Evolutionary conservation across 1,139 yeast species (phyloP).

Genomic region (Suhomyces wounanorum): DNA sequence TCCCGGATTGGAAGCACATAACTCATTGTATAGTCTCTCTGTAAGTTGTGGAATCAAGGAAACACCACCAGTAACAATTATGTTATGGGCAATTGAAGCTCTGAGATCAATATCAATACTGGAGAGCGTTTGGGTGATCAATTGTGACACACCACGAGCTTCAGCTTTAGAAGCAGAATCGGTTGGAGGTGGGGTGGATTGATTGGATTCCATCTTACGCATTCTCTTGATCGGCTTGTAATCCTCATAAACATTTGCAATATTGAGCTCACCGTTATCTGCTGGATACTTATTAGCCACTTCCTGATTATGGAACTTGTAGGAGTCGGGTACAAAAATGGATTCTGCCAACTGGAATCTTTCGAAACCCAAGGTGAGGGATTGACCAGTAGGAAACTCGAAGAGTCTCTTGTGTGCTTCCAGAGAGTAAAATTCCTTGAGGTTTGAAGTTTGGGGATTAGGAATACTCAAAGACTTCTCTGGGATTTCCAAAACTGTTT

Average conservation of each 20-base stretch:
- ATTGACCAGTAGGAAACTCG: slow-evolving; percentile 76
- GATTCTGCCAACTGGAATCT: slow-evolving; percentile 73
- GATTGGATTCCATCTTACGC: slow-evolving; percentile 43
- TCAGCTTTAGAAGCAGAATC: slow-evolving; percentile 16
- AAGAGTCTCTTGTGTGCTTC: slow-evolving; percentile 53
- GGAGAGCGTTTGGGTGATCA: slow-evolving; percentile 70
- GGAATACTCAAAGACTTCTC: slow-evolving; percentile 37
- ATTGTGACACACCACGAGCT: slow-evolving; percentile 61
- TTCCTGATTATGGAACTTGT: slow-evolving; percentile 31
- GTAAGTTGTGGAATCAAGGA: slow-evolving; percentile 86
- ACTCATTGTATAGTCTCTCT: slow-evolving; percentile 76
- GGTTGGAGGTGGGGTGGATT: slow-evolving; percentile 42
- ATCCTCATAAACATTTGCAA: slow-evolving; percentile 51
- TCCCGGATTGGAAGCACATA: slow-evolving; percentile 80
- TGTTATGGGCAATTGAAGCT: slow-evolving; percentile 88
- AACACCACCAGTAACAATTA: slow-evolving; percentile 88
- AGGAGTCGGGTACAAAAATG: slow-evolving; percentile 63
- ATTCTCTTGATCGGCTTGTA: slow-evolving; percentile 73
- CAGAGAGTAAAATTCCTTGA: slow-evolving; percentile 33
- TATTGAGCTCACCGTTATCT: slow-evolving; percentile 38
- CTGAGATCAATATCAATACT: slow-evolving; percentile 85
- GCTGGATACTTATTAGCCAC: slow-evolving; percentile 33
- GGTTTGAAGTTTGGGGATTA: slow-evolving; percentile 19
- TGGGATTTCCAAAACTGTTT: slow-evolving; percentile 58
- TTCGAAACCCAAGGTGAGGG: slow-evolving; percentile 48